Evolutionary conservation across 768 basidiomycete species (phyloP).

Genomic region (Lactarius trivialis): DNA sequence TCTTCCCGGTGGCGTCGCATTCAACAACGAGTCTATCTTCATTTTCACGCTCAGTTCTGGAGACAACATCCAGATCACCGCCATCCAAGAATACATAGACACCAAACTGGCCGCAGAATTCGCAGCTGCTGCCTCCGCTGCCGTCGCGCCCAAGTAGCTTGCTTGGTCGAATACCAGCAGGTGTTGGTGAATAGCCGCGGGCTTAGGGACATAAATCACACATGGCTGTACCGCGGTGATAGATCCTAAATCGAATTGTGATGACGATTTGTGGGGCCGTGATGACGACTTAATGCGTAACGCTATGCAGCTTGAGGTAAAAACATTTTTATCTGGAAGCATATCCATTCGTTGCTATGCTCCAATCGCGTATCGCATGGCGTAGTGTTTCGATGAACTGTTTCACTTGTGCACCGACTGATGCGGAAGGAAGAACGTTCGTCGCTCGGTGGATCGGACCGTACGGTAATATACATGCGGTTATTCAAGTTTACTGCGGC

Average conservation of each 20-base stretch:
- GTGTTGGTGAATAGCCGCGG: background rate
- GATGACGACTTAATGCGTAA: background rate
- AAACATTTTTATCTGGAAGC: too few species aligned
- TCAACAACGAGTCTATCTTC: constrained; percentile 8
- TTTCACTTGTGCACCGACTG: too few species aligned
- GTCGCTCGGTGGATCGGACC: too few species aligned
- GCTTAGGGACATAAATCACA: background rate
- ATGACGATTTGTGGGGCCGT: background rate
- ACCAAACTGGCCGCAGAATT: constrained; percentile 1
- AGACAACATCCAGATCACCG: constrained; percentile 7
- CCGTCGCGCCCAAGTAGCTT: background rate
- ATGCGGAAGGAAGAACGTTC: too few species aligned
- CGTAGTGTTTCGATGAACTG: too few species aligned
- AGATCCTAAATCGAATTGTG: background rate
- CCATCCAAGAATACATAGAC: constrained; percentile 12
- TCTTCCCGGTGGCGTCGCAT: background rate
- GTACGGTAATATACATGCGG: too few species aligned
- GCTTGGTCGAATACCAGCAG: background rate
- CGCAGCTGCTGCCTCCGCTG: constrained; percentile 28
- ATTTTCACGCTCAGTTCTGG: constrained; percentile 13
- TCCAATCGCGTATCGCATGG: too few species aligned
- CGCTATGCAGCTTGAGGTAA: too few species aligned
- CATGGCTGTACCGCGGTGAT: background rate
- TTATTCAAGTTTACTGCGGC: background rate
- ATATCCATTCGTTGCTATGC: background rate